Conservation (phyloP, 2,329 filamentous ascomycete genomes). For the Clarireedia hainanense region DNA sequence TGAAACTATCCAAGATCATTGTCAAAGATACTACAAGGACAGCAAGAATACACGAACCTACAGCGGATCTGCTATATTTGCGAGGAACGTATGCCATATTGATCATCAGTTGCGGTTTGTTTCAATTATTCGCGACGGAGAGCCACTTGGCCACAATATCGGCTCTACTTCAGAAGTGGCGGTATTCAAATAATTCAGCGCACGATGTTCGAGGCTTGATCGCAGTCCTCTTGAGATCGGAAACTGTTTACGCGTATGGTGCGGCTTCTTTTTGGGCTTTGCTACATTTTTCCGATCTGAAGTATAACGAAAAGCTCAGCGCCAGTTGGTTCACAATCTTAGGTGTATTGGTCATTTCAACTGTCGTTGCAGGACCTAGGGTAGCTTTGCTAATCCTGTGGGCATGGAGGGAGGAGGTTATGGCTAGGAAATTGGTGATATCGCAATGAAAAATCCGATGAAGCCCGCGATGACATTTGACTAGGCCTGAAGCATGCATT, state of each 20-base stretch:
- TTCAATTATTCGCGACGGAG: constrained; percentile 19
- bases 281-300: constrained; percentile 30
- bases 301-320: constrained; percentile 25
- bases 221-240: neutral
- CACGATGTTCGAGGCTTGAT: neutral
- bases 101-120: neutral
- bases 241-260: constrained; percentile 16
- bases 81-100: constrained; percentile 11
- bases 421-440: constrained; percentile 18
- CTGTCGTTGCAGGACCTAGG: constrained; percentile 26
- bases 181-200: neutral
- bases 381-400: constrained; percentile 26
- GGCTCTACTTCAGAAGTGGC: neutral
- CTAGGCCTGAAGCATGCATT: too few relatives aligned
- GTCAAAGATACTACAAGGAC: constrained; percentile 4
- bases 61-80: constrained; percentile 13
- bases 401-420: constrained; percentile 30
- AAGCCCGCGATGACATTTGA: too few relatives aligned
- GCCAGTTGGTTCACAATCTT: constrained; percentile 16
- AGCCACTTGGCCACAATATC: constrained; percentile 17
- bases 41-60: neutral
- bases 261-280: constrained; percentile 26
- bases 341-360: constrained; percentile 11
- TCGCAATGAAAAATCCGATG: neutral
- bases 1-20: neutral